These are phyloP conservation scores for Cryptococcus floricola DNA, from an alignment of 1,284 basidiomycete species.

Conservation along the genomic window DNA sequence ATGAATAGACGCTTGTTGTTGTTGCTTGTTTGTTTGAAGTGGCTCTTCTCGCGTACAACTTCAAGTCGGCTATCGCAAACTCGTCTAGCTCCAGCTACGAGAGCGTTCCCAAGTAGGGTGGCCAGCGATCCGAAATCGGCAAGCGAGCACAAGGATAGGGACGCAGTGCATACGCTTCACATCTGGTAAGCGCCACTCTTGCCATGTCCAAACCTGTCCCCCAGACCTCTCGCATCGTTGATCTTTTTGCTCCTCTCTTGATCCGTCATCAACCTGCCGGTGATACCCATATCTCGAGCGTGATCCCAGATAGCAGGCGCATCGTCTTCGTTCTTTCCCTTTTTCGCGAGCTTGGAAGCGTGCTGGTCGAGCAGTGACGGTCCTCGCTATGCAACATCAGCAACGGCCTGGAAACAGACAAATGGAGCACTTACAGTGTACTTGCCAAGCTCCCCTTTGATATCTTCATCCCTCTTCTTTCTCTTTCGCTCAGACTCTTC, in stretches of 20 bases:
- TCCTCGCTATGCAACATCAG: slow-evolving; percentile 51
- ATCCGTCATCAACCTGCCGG: slow-evolving; percentile 80
- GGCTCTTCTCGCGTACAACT: too few relatives aligned
- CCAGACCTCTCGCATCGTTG: slow-evolving; percentile 69
- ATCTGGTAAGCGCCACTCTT: slow-evolving; percentile 46
- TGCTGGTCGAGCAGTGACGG: slow-evolving; percentile 68
- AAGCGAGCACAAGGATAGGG: too few relatives aligned
- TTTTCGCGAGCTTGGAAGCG: slow-evolving; percentile 35
- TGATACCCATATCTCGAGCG: slow-evolving; percentile 75
- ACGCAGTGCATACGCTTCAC: slow-evolving; percentile 2
- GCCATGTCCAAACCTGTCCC: slow-evolving; percentile 68
- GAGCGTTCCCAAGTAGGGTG: too few relatives aligned
- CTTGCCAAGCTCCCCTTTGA: slow-evolving; percentile 66
- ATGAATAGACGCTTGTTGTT: too few relatives aligned
- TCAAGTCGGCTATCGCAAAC: too few relatives aligned
- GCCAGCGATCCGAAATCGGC: too few relatives aligned
- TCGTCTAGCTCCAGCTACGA: too few relatives aligned
- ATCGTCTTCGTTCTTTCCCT: slow-evolving; percentile 53
- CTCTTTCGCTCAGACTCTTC: slow-evolving; percentile 54
- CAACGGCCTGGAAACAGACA: not conserved
- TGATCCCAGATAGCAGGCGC: slow-evolving; percentile 79
- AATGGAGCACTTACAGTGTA: slow-evolving; percentile 62
- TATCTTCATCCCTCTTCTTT: slow-evolving; percentile 61
- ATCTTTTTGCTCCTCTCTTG: slow-evolving; percentile 69
- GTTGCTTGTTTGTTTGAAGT: too few relatives aligned